These are phyloP conservation scores for Solanum acaule DNA, from an alignment of 257 asterid species.

Conservation along the genomic window DNA sequence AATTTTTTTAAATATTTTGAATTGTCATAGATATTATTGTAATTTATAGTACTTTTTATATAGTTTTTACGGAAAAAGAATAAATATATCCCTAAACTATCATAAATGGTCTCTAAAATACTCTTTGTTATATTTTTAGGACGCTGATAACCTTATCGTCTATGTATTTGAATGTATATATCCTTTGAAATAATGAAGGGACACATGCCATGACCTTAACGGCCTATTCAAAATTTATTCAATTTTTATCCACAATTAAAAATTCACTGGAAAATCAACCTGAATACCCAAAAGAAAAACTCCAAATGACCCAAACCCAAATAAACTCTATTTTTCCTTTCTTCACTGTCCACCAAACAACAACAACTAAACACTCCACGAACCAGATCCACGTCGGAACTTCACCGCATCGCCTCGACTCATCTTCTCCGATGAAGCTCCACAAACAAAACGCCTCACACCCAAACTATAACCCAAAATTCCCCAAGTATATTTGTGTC, in stretches of 20 bases:
- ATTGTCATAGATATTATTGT: neutral
- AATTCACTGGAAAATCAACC: too few relatives aligned
- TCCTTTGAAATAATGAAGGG: neutral
- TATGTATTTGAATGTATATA: neutral
- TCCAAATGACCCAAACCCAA: neutral
- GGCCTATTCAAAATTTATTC: too few relatives aligned
- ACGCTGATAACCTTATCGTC: neutral
- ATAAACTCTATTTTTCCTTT: neutral
- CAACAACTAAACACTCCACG: neutral
- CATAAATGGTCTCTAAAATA: neutral
- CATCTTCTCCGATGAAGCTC: too few relatives aligned
- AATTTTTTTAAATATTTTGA: too few relatives aligned
- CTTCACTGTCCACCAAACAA: neutral
- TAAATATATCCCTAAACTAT: neutral
- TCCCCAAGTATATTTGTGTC: neutral
- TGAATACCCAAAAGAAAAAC: too few relatives aligned
- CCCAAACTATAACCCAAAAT: too few relatives aligned
- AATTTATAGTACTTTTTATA: too few relatives aligned
- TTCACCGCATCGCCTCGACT: neutral
- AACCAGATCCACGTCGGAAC: neutral
- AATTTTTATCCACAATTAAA: too few relatives aligned
- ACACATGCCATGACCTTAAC: neutral
- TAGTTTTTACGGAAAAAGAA: too few relatives aligned
- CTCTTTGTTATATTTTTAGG: neutral
- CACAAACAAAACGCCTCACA: too few relatives aligned